These are phyloP conservation scores for Fusarium virguliforme DNA, from an alignment of 2,329 filamentous ascomycete genomes.

Conservation along the genomic window DNA sequence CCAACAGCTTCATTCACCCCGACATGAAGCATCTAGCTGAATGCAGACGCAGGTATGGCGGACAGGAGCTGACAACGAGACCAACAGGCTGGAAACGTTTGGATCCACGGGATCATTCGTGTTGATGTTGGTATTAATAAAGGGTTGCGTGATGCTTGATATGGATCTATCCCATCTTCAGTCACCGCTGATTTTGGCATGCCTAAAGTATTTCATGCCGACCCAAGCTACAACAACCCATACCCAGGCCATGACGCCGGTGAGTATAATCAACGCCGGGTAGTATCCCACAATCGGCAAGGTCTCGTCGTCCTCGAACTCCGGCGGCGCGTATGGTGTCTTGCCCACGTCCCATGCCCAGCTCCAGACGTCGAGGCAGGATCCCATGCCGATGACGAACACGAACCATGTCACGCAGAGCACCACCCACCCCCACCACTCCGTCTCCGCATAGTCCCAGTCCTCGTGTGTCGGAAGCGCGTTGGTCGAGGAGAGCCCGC, in stretches of 20 bases:
- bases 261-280: slow-evolving; percentile 92
- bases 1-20: slow-evolving; percentile 24
- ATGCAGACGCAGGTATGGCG: slow-evolving; percentile 12
- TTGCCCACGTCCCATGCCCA: slow-evolving; percentile 99
- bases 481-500: slow-evolving; percentile 66
- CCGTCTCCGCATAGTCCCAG: slow-evolving; percentile 95
- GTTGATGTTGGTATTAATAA: slow-evolving; percentile 21
- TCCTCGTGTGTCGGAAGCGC: slow-evolving; percentile 68
- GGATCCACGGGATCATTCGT: neutral
- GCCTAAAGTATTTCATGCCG: slow-evolving; percentile 99
- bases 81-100: neutral
- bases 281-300: slow-evolving; percentile 98
- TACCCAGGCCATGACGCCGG: slow-evolving; percentile 97
- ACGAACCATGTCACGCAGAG: slow-evolving; percentile 93
- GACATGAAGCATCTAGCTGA: slow-evolving; percentile 21
- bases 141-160: slow-evolving; percentile 19
- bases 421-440: slow-evolving; percentile 98
- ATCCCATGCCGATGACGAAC: slow-evolving; percentile 97
- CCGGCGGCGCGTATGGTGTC: slow-evolving; percentile 94
- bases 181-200: slow-evolving; percentile 87
- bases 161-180: slow-evolving; percentile 54
- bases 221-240: slow-evolving; percentile 99
- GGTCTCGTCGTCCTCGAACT: slow-evolving; percentile 94
- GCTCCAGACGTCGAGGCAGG: slow-evolving; percentile 93
- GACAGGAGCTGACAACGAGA: neutral